phyloP scores from a whole-genome alignment of 176 grass and related monocot genomes.

The Poa annua region DNA sequence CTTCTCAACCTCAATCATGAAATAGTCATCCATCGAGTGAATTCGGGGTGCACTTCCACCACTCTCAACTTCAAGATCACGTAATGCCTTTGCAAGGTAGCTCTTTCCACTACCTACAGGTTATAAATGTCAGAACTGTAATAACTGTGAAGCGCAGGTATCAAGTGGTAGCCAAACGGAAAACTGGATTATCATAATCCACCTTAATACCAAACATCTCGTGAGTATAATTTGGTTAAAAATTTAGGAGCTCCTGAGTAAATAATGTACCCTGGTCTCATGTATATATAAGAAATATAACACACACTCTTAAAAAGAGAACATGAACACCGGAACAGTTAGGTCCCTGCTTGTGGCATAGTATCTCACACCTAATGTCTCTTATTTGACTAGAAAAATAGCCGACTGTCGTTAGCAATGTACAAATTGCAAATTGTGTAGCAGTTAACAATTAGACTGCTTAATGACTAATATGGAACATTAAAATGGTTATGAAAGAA shows the following conservation, averaged over 20 bases:
- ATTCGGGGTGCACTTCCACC: constrained; percentile 91
- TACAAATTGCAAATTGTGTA: constrained; percentile 14
- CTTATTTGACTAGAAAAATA: constrained; percentile 8
- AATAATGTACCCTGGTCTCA: neutral
- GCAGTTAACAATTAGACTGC: neutral
- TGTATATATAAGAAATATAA: neutral
- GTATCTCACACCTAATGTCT: neutral
- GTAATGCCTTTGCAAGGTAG: constrained; percentile 87
- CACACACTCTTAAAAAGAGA: neutral
- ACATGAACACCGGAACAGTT: constrained; percentile 2
- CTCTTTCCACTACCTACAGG: constrained; percentile 95
- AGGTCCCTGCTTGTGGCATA: neutral
- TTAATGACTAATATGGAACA: constrained; percentile 23
- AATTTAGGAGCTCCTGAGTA: constrained; percentile 8
- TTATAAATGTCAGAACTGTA: constrained; percentile 28
- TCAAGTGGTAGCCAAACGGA: constrained; percentile 18
- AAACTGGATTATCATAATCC: neutral
- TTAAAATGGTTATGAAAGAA: constrained; percentile 41
- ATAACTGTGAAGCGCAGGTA: neutral
- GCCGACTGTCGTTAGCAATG: neutral
- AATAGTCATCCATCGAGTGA: constrained; percentile 99
- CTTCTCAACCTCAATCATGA: constrained; percentile 99
- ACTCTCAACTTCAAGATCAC: constrained; percentile 92
- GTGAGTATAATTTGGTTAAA: neutral
- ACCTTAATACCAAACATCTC: neutral